Percentiles rank a stretch among this genome's conserved stretches.
These are phyloP conservation scores for Fusarium luffae DNA, from an alignment of 2,329 filamentous ascomycete genomes.

Conservation along the genomic window DNA sequence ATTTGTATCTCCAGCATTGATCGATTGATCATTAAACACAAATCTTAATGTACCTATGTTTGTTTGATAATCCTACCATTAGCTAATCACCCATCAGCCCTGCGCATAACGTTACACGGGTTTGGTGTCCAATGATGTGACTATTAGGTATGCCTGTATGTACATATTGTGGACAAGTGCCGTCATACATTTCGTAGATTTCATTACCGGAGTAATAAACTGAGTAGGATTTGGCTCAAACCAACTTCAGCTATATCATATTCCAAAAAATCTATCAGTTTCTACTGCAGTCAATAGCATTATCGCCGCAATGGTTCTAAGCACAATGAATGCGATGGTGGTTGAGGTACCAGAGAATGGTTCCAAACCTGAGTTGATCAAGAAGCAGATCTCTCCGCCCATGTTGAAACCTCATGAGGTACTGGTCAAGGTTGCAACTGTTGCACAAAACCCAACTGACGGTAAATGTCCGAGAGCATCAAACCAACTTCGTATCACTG, in stretches of 20 bases:
- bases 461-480: constrained; percentile 1
- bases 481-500: neutral
- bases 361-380: constrained; percentile 27
- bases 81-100: neutral
- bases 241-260: neutral
- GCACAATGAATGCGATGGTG: constrained; percentile 33
- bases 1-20: neutral
- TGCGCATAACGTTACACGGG: neutral
- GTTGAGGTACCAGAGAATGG: constrained; percentile 29
- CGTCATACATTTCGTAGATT: constrained; percentile 9
- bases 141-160: neutral
- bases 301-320: constrained; percentile 15
- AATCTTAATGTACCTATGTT: neutral
- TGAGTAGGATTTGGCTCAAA: neutral
- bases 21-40: neutral
- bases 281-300: neutral
- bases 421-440: constrained; percentile 39
- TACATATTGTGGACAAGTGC: neutral
- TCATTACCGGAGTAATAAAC: neutral
- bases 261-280: neutral
- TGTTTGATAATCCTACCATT: neutral
- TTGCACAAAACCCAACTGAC: constrained; percentile 46
- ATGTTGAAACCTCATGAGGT: constrained; percentile 34
- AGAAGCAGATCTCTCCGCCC: constrained; percentile 23
- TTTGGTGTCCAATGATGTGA: neutral